Percentiles rank a stretch among this genome's conserved stretches.
Conservation (phyloP, 2,329 filamentous ascomycete species). For the Teratosphaeria destructans region DNA sequence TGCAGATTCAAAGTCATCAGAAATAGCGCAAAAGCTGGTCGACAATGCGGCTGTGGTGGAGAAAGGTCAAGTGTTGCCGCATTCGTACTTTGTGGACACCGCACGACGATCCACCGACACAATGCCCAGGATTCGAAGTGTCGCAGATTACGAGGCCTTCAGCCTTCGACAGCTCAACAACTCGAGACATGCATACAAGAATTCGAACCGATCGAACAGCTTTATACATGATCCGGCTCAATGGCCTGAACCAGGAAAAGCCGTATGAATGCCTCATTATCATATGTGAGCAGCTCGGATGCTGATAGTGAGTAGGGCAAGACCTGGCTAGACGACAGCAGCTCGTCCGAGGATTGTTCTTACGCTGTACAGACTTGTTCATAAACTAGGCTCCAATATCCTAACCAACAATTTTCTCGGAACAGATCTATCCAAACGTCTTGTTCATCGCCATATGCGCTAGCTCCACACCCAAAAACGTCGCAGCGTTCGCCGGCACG, state of each 20-base stretch:
- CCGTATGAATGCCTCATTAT: background rate
- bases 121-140: slow-evolving; percentile 6
- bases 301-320: background rate
- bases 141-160: slow-evolving; percentile 14
- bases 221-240: background rate
- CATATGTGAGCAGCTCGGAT: background rate
- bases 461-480: slow-evolving; percentile 77
- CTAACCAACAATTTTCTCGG: background rate
- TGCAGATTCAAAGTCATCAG: background rate
- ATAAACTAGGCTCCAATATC: background rate
- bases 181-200: slow-evolving; percentile 5
- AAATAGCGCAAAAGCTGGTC: background rate
- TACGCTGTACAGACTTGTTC: background rate
- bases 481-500: slow-evolving; percentile 92
- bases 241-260: background rate
- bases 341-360: background rate
- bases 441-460: slow-evolving; percentile 76
- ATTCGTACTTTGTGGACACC: background rate
- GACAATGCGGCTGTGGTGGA: background rate
- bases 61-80: background rate
- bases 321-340: background rate
- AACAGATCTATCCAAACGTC: slow-evolving; percentile 42
- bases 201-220: background rate
- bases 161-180: slow-evolving; percentile 4
- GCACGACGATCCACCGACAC: slow-evolving; percentile 50